Base-by-base conservation (phyloP, 2,329 filamentous ascomycete genomes). In the Cordyceps cateniannulata region DNA sequence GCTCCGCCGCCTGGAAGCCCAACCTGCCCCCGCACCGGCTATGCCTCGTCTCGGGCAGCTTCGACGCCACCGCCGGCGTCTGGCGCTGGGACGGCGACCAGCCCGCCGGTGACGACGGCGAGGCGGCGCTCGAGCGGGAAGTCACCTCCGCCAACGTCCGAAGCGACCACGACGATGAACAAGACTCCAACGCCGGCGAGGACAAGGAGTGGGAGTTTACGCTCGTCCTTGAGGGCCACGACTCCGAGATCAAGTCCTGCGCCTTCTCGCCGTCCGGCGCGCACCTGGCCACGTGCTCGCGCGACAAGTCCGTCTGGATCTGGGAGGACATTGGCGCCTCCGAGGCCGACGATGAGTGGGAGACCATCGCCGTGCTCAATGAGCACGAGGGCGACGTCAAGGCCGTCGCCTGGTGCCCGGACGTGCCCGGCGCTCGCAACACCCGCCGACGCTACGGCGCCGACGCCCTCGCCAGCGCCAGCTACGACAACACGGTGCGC, bases 361-460 rank as follows among this genome's bases (percentile, higher is more conserved):
- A 99, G 80, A 98, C 95, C 1, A 87, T 98, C 18, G 95, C 93
- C 0, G 93, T 98, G 58, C 81, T 98, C 69, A 91, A 90, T 74
- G 95, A 98, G 75, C 95, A 99, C 72, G 89, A 93, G 51, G 93
- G 90, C 24, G 95, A 99, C 75, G 93, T 99, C 66, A 99, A 99
- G 73, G 91, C 87, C 65, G 90, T 99, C 1, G 85, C 87, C 3
- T 99, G 95, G 95, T 93, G 95, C 71, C 91, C 91, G 0, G 85
- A 87, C 58, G 83, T 81, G 24, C 77, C 79, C 12, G 79, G 78
- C 25, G n/a, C n/a, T n/a, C 75, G 81, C 25, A 77, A 75, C 61
- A 68, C 72, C 20, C 69, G 72, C 14, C 73, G 80, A 47, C 74
- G 77, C 56, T 85, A 84, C 66, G 79, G 81, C 64, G 77, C 82